phyloP scores from a whole-genome alignment of 2,329 filamentous ascomycete genomes.

The Escovopsis weberi region DNA sequence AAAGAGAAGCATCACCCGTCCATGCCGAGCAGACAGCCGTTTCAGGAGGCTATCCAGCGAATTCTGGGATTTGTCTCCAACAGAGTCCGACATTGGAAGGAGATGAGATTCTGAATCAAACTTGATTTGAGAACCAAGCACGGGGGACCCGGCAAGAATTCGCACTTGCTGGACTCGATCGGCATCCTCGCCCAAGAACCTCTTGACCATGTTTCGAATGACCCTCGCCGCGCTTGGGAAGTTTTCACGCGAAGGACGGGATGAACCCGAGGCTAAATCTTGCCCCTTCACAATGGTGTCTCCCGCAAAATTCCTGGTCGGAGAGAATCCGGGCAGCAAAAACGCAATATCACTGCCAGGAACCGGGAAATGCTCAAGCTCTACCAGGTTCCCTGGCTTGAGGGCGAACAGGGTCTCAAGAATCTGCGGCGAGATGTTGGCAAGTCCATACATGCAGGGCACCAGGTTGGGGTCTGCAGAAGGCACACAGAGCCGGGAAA shows the following conservation, averaged over 20 bases:
- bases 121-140: not conserved
- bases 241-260: not conserved
- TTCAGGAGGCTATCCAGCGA: not conserved
- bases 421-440: not conserved
- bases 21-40: not conserved
- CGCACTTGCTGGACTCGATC: not conserved
- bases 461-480: not conserved
- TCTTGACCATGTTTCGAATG: not conserved
- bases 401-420: not conserved
- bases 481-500: constrained; percentile 6
- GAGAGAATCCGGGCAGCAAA: constrained; percentile 3
- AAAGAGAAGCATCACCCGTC: constrained; percentile 1
- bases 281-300: not conserved
- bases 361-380: not conserved
- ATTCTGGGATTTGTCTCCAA: not conserved
- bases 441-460: not conserved
- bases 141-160: not conserved
- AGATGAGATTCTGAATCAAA: not conserved
- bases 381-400: not conserved
- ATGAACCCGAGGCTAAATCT: too few relatives aligned
- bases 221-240: not conserved
- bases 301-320: not conserved
- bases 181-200: not conserved
- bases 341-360: not conserved
- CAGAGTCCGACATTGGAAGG: constrained; percentile 1